Evolutionary conservation across 1,284 basidiomycete species (phyloP), one percentile per base, ranked within the genome.

Genomic region (Phaffia rhodozyma): DNA sequence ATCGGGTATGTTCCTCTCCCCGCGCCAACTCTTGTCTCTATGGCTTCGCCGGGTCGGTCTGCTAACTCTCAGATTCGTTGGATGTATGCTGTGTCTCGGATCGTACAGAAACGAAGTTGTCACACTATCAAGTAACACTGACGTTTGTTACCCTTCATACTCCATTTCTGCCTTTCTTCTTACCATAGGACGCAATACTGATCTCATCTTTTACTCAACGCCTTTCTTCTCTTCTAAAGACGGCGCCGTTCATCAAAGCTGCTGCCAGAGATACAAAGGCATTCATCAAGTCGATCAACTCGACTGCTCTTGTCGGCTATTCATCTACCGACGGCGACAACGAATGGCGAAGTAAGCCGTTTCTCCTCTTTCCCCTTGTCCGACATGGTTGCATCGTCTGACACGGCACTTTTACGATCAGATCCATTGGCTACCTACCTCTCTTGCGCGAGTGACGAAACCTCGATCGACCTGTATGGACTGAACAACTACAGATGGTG

Each of bases 181-280:
- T 18, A 20, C 30, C 2, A n/a, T n/a, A n/a, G 38, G 13, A 16
- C 16, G 13, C 38, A 7, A 43, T 43, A 5, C 38, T 43, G 13
- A 43, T 16, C 13, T 11, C 16, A 2, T 43, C 38, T 16, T 11
- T n/a, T 4, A 43, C 6, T 27, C 38, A 9, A 38, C 55, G 32
- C 23, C 7, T 25, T 20, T 55, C 25, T 62, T 66, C 47, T 66
- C 60, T 56, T 49, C 23, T 53, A 13, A 18, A 43, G 38, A 43
- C 38, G 38, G 13, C 62, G 75, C 74, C 91, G 0, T 94, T 84
- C 73, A 83, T 96, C 74, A 94, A 94, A 75, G 91, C 90, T 50
- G 91, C 91, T 23, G 89, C 89, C 27, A 83, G 91, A 50, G 92
- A 96, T 73, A 78, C 83, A 70, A 92, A 86, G 74, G 83, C 91